A percentile compares a stretch with the other conserved stretches of the same genome.
Evolutionary conservation across 75 land plant genomes (phyloP).

Genomic region (Sequoia sempervirens): DNA sequence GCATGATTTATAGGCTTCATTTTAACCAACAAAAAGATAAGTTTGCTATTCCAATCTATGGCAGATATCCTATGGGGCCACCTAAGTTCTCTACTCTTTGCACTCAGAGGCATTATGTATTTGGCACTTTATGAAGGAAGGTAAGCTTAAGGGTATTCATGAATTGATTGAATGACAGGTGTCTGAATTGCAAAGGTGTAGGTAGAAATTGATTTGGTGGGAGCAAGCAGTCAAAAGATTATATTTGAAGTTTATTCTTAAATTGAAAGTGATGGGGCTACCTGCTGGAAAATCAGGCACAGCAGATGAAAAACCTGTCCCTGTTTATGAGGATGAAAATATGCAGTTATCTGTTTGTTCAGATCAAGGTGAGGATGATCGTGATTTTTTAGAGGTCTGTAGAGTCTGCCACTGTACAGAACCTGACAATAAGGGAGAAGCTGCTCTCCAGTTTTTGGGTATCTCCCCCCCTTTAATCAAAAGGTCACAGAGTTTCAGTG

Average conservation of each 20-base stretch:
- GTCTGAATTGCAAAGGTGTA: not conserved
- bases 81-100: not conserved
- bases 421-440: constrained; percentile 58
- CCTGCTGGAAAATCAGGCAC: not conserved
- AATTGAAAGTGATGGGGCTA: constrained; percentile 4
- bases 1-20: not conserved
- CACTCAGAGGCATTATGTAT: not conserved
- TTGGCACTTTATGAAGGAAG: not conserved
- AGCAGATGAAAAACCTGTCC: not conserved
- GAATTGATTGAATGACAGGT: not conserved
- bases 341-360: not conserved
- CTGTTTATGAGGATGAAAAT: constrained; percentile 6
- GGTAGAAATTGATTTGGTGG: not conserved
- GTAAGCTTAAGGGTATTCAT: constrained; percentile 4
- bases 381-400: constrained; percentile 29
- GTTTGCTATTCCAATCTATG: not conserved
- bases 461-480: constrained; percentile 32
- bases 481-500: constrained; percentile 6
- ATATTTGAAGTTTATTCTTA: not conserved
- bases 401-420: constrained; percentile 73
- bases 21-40: not conserved
- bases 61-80: not conserved
- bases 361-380: constrained; percentile 16
- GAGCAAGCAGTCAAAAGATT: not conserved
- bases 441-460: constrained; percentile 48